Evolutionary conservation across 345 rosid species (phyloP), one percentile per base, ranked within the genome.

Genomic region (Ceriops decandra): DNA sequence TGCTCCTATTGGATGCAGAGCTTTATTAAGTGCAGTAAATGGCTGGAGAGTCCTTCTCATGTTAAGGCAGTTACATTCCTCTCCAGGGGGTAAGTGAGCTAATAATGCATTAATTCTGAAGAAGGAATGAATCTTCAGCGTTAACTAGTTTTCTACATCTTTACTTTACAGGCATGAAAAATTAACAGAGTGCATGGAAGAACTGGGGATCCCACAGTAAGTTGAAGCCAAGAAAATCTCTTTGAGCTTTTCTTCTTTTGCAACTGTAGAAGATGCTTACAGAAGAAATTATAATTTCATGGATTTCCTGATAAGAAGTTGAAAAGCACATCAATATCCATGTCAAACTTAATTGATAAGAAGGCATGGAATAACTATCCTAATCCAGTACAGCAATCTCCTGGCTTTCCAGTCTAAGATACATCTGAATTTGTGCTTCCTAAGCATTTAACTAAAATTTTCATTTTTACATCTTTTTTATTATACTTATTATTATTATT

Each of bases 1-100:
- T 90, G 97, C 80, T 95, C 95, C 66, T 88, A 91, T 75, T 95
- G 99, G 99, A 80, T 88, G 68, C 95, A 87, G 81, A 89, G 93
- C 84, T 90, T 90, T 81, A 90, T 91, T 70, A 95, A 91, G 80
- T 88, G 91, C 74, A 95, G 97, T 79, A 85, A 82, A 86, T 91
- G 99, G 99, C 83, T 88, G 81, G 92, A 91, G 83, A 85, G 71
- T 77, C 95, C 90, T 71, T 85, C 89, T 53, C 90, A 88, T 75
- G 87, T 91, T 60, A 95, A 95, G 87, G 95, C 97, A 30, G 89
- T 93, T 3, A 85, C 73, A 72, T 95, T 91, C 80, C 78, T 95
- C 69, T 95, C 96, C 32, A 86, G 75, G 69, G 99, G 97, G 99
- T 93, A 87, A 73, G 64, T 72, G 56, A 70, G 46, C 68, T 71